Base-by-base conservation (phyloP, 2,329 filamentous ascomycete genomes). In the Sclerotinia subarctica region DNA sequence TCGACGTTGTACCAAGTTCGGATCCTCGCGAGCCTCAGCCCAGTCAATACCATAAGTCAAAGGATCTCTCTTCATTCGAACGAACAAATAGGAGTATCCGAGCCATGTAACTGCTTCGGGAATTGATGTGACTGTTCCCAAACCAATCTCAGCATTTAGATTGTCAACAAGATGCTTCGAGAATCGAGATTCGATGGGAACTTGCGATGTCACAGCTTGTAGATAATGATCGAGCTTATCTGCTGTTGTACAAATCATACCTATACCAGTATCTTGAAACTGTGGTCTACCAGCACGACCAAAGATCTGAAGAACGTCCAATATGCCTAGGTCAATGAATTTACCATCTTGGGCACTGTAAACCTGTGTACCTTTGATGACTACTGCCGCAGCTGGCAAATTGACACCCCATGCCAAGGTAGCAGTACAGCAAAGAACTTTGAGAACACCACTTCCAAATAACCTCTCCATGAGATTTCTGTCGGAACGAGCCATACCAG, bases 381-480 rank as follows among this genome's bases (percentile, higher is more conserved):
- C 86, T 63, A 99, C 95, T 0, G 95, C 96, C 0, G 95, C 95
- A 46, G 95, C 95, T 0, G 95, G 95, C 79, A 99, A 86, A 79
- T 99, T 99, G 77, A 99, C 94, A 88, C 95, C 95, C 95, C 95
- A 99, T 0, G 95, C 95, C 35, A 99, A 84, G 1, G 95, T 99
- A 15, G 95, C 95, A 2, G 95, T 99, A 87, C 96, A 99, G 83
- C 94, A 98, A 29, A 99, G 89, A 0, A 99, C 94, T 78, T 95
- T 97, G 74, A 98, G 86, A n/a, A 98, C 90, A 35, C 95, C 96
- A 73, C 96, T 90, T 4, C 85, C 87, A 74, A 99, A 99, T 21
- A 98, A 85, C 24, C 92, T 88, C 78, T 99, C 96, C 83, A 97
- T 93, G n/a, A 97, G 81, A 73, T 99, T 99, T 71, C 95, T 86